A percentile compares a stretch with the other conserved stretches of the same genome.
Conservation (phyloP, 495 filamentous ascomycete species). For the Aspergillus nanangensis region DNA sequence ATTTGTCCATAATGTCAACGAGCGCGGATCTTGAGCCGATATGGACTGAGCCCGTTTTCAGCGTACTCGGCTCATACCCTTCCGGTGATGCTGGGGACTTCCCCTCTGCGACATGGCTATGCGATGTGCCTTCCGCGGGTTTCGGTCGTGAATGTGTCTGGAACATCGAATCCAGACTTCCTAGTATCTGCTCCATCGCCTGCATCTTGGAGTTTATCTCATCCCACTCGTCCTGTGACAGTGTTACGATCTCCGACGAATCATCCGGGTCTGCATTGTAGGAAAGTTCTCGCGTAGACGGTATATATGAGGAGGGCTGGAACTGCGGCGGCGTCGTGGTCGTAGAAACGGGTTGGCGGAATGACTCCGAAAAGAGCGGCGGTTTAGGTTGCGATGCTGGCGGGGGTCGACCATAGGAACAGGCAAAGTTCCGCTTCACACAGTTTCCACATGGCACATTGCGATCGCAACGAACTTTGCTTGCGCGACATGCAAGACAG, state of each 20-base stretch:
- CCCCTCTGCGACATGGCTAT: conserved; percentile 10
- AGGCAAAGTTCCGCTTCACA: conserved; percentile 65
- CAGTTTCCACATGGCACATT: conserved; percentile 70
- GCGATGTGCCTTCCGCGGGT: conserved; percentile 10
- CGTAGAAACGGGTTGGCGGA: conserved; percentile 17
- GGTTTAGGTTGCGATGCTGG: conserved; percentile 14
- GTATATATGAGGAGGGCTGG: conserved; percentile 1
- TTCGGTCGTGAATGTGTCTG: conserved; percentile 25
- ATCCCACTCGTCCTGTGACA: conserved; percentile 42
- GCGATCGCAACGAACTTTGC: conserved; percentile 65
- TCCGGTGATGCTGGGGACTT: conserved; percentile 31
- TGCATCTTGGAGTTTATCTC: conserved; percentile 42
- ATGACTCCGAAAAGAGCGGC: conserved; percentile 10
- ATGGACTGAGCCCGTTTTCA: conserved; percentile 48
- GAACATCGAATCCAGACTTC: conserved; percentile 34
- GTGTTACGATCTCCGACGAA: conserved; percentile 26
- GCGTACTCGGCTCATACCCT: conserved; percentile 43
- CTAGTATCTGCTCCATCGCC: conserved; percentile 40
- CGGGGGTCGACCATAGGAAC: conserved; percentile 66
- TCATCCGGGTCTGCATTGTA: conserved; percentile 13
- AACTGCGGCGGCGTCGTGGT: conserved; percentile 6
- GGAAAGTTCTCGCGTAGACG: conserved; percentile 9
- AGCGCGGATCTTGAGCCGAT: conserved; percentile 52
- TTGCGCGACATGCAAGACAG: conserved; percentile 43
- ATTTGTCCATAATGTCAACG: conserved; percentile 43